Conservation (phyloP, 352 stramenopile genomes). For the Phytopythium sindhum region DNA sequence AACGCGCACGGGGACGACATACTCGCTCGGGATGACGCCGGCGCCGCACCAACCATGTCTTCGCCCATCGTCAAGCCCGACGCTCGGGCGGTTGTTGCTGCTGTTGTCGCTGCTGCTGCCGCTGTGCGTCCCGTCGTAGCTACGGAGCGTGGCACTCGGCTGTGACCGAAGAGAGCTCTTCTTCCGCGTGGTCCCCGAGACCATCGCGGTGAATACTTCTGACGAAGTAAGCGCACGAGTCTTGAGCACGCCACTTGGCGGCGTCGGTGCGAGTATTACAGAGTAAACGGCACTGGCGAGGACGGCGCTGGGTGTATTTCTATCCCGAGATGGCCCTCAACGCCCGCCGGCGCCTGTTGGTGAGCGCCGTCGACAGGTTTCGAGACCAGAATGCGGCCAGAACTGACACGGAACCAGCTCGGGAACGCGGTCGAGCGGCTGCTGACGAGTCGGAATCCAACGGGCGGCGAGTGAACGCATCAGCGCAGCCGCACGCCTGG, state of each 20-base stretch:
- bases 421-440: background rate
- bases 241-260: background rate
- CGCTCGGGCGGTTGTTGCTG: background rate
- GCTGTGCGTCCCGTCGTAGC: conserved; percentile 1
- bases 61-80: background rate
- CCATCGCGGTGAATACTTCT: background rate
- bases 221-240: background rate
- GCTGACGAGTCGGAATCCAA: background rate
- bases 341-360: background rate
- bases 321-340: background rate
- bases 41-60: conserved; percentile 8
- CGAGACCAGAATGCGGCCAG: background rate
- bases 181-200: conserved; percentile 3
- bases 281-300: background rate
- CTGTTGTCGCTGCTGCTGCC: conserved; percentile 8
- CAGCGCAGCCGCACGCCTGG: background rate
- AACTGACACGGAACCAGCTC: conserved; percentile 2
- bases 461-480: background rate
- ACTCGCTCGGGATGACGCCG: conserved; percentile 45
- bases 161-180: conserved; percentile 4
- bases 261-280: background rate
- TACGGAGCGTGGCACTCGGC: background rate
- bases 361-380: background rate
- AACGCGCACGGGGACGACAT: conserved; percentile 40
- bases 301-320: background rate